A percentile compares a stretch with the other conserved stretches of the same genome.
Conservation (phyloP, 2,329 filamentous ascomycete genomes). For the Neocatenulostroma microsporum region DNA sequence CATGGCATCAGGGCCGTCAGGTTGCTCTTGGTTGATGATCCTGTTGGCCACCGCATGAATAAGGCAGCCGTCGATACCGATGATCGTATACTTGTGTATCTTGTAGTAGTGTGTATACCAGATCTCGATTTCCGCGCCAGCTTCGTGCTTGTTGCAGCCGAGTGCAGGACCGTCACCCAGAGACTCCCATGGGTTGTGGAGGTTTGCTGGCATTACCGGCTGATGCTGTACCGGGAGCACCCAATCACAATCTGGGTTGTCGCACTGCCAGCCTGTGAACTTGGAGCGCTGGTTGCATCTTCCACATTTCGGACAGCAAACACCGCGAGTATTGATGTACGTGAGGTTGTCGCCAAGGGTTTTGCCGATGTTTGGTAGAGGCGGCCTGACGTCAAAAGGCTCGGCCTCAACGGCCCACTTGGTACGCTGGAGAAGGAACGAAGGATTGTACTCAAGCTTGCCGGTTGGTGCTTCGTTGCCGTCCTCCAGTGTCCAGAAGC, state of each 20-base stretch:
- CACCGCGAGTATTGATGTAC: constrained; percentile 50
- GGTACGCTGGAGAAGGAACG: constrained; percentile 51
- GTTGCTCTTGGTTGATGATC: constrained; percentile 44
- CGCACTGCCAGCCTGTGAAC: constrained; percentile 58
- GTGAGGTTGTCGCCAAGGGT: constrained; percentile 43
- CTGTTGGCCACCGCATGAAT: constrained; percentile 52
- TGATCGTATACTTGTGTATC: constrained; percentile 40
- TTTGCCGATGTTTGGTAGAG: constrained; percentile 32
- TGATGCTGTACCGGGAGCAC: constrained; percentile 20
- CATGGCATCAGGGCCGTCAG: constrained; percentile 53
- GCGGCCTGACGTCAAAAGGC: constrained; percentile 34
- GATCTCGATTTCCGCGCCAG: constrained; percentile 28
- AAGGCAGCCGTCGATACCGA: constrained; percentile 37
- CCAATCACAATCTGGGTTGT: constrained; percentile 44
- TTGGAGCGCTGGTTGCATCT: constrained; percentile 53
- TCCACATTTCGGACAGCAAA: constrained; percentile 58
- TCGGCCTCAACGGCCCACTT: constrained; percentile 33
- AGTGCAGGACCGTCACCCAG: constrained; percentile 23
- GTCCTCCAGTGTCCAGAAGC: constrained; percentile 47
- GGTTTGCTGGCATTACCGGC: constrained; percentile 16
- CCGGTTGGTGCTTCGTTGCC: constrained; percentile 23
- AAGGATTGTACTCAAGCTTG: constrained; percentile 45
- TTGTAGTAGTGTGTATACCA: constrained; percentile 35
- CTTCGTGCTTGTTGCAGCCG: constrained; percentile 20
- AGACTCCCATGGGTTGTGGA: constrained; percentile 24